A percentile compares a stretch with the other conserved stretches of the same genome.
Conservation (phyloP, 768 basidiomycete species). For the button mushroom (Agaricus bisporus) region DNA sequence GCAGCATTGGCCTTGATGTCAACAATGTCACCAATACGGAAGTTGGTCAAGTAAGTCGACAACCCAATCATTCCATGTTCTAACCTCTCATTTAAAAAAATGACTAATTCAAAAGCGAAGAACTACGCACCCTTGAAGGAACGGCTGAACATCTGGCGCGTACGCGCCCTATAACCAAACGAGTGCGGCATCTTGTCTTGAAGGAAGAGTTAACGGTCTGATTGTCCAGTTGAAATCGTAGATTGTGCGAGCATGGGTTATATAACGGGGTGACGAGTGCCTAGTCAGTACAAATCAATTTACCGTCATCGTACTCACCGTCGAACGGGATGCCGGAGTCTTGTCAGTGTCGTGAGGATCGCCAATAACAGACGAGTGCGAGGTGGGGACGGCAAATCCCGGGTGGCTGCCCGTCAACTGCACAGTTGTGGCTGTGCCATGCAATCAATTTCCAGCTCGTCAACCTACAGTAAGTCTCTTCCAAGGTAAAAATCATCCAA, state of each 20-base stretch:
- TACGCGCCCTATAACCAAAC: constrained; percentile 99
- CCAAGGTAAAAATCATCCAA: constrained; percentile 45
- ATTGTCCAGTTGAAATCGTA: background rate
- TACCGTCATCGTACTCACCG: background rate
- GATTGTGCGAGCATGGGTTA: background rate
- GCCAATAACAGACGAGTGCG: constrained; percentile 15
- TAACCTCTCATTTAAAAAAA: constrained; percentile 24
- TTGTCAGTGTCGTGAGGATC: constrained; percentile 42
- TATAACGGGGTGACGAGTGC: constrained; percentile 5
- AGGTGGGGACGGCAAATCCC: constrained; percentile 40
- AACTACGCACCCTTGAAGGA: constrained; percentile 84
- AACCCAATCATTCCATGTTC: constrained; percentile 87
- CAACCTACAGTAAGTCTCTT: constrained; percentile 24
- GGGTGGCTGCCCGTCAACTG: constrained; percentile 57
- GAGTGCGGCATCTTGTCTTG: constrained; percentile 93
- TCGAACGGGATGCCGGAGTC: constrained; percentile 33
- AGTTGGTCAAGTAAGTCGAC: constrained; percentile 91
- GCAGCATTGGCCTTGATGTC: constrained; percentile 99
- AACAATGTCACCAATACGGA: constrained; percentile 95
- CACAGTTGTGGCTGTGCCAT: constrained; percentile 51
- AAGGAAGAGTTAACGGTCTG: constrained; percentile 6
- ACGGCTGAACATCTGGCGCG: constrained; percentile 99
- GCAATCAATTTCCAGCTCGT: constrained; percentile 14
- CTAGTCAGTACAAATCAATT: background rate
- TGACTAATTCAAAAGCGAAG: constrained; percentile 4